Evolutionary conservation across 345 rosid species (phyloP), one percentile per base, ranked within the genome.

Genomic region (Raphanus raphanistrum): DNA sequence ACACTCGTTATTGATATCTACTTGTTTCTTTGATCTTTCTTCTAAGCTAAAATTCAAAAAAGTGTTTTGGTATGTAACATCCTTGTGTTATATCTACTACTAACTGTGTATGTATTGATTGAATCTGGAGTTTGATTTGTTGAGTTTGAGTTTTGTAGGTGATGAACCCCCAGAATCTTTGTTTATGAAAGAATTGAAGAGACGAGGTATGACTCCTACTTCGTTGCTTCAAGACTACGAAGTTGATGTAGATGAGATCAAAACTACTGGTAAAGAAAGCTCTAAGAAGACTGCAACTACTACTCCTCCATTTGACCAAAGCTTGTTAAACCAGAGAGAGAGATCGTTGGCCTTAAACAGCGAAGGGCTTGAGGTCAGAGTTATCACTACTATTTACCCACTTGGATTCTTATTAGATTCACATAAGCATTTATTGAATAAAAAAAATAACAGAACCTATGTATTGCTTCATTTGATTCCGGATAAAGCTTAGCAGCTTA

Each of bases 151-250:
- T 32, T 77, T 31, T 80, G 61, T 81, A 95, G 98, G 97, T 61
- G 98, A 92, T 70, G 99, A 92, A 62, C 92, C 96, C 32, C 89
- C 99, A 2, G 99, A 95, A 63, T 95, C 99, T 2, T 85, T 91
- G 77, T 95, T 95, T 65, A 86, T 92, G 94, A 95, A 95, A 86
- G 99, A 95, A 63, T 64, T 95, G 73, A 91, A 85, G 85, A 89
- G 90, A 79, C 85, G 99, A 82, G 98, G 98, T 16, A 92, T 95
- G 98, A 87, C 87, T 68, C 97, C 97, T 31, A 84, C 91, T 75
- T 90, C 98, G 4, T 83, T 90, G 88, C 88, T 91, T 29, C 96
- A 95, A 81, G 98, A 88, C 64, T 84, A 80, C 81, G 96, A 87
- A 76, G 63, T 81, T 6, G 77, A 72, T 48, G 86, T 81, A 45